Conservation (phyloP, 805 yeast species). For the Ogataea nitratoaversa region DNA sequence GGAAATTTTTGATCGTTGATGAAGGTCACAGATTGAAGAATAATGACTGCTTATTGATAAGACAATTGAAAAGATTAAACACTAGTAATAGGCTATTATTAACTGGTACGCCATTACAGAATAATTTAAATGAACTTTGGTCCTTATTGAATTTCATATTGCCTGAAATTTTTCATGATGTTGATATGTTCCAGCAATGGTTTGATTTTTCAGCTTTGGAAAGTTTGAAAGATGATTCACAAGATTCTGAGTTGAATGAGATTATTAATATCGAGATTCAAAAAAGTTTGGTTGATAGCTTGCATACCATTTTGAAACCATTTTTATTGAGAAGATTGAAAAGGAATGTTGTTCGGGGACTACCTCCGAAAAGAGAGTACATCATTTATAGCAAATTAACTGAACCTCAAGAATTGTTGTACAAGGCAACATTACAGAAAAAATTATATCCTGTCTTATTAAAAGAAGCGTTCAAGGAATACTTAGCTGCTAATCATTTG, state of each 20-base stretch:
- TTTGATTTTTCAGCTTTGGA: conserved; percentile 73
- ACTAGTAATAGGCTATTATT: conserved; percentile 71
- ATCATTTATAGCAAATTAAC: conserved; percentile 71
- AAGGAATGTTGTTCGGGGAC: conserved; percentile 56
- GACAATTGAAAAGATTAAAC: conserved; percentile 61
- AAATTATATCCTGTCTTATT: conserved; percentile 42
- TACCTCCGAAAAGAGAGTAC: conserved; percentile 91
- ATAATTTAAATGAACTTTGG: conserved; percentile 88
- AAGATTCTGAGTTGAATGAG: conserved; percentile 36
- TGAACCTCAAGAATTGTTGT: conserved; percentile 53
- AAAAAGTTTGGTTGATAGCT: conserved; percentile 60
- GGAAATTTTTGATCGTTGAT: conserved; percentile 89
- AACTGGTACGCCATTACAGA: conserved; percentile 97
- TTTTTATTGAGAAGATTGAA: conserved; percentile 81
- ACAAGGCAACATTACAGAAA: conserved; percentile 39
- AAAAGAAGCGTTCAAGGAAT: conserved; percentile 47
- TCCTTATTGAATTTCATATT: conserved; percentile 83
- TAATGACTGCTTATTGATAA: conserved; percentile 69
- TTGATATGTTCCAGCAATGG: conserved; percentile 89
- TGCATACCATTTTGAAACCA: conserved; percentile 87
- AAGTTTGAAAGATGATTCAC: conserved; percentile 27
- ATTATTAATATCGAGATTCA: conserved; percentile 56
- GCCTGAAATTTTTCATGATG: conserved; percentile 90
- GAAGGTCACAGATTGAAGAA: conserved; percentile 95
- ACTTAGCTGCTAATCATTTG: conserved; percentile 38